These are phyloP conservation scores for Calonectria crousiana DNA, from an alignment of 2,329 filamentous ascomycete species.

Conservation along the genomic window DNA sequence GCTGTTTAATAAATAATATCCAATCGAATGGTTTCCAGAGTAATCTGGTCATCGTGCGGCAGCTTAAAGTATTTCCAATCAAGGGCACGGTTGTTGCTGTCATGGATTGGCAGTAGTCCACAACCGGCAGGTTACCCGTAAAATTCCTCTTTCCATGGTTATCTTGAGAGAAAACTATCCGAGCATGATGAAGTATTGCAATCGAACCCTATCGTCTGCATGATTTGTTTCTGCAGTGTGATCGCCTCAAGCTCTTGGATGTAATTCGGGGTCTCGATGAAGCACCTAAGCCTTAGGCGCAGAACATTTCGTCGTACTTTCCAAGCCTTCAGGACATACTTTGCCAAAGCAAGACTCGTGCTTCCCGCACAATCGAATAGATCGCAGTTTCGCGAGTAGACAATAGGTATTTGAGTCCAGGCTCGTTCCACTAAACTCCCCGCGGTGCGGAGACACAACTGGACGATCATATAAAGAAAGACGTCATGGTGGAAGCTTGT, in stretches of 20 bases:
- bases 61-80: neutral
- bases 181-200: neutral
- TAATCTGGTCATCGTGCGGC: neutral
- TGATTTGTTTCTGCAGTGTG: neutral
- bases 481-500: slow-evolving; percentile 13
- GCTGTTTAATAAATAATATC: neutral
- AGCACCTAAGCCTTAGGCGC: neutral
- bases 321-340: slow-evolving; percentile 12
- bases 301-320: neutral
- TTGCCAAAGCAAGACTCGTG: neutral
- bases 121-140: neutral
- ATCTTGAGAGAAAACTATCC: neutral
- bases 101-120: neutral
- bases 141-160: neutral
- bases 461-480: slow-evolving; percentile 13
- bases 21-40: neutral
- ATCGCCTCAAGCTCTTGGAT: neutral
- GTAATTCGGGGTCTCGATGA: neutral
- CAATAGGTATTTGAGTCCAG: neutral
- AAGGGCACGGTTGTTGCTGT: neutral
- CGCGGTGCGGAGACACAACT: slow-evolving; percentile 12
- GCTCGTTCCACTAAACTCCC: slow-evolving; percentile 16
- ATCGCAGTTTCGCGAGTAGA: slow-evolving; percentile 1
- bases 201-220: neutral
- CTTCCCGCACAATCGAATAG: neutral